phyloP scores from a whole-genome alignment of 2,329 filamentous ascomycete genomes.

The Beauveria scarabaeidicola region DNA sequence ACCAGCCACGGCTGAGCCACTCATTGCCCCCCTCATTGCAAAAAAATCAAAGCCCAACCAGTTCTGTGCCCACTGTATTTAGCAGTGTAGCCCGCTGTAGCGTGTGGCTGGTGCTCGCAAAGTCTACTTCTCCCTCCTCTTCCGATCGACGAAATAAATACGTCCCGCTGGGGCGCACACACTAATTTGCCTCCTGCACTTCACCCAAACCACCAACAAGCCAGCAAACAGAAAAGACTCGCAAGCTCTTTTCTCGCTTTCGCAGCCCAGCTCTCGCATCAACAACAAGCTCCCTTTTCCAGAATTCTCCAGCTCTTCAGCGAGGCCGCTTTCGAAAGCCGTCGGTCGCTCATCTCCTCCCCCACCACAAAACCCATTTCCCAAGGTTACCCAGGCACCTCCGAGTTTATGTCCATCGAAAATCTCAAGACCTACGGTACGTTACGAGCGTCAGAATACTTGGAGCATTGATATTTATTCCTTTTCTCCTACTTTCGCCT shows the following conservation, averaged over 20 bases:
- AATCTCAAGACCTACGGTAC: slow-evolving; percentile 93
- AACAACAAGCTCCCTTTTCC: neutral
- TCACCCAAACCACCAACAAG: slow-evolving; percentile 1
- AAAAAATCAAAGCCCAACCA: neutral
- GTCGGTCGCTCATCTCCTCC: slow-evolving; percentile 42
- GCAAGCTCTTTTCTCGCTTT: neutral
- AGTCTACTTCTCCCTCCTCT: neutral
- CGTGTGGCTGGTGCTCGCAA: neutral
- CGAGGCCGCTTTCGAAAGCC: slow-evolving; percentile 37
- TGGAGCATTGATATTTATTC: neutral
- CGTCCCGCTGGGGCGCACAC: neutral
- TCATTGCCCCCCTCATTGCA: neutral
- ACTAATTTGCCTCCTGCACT: slow-evolving; percentile 5
- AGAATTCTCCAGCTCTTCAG: slow-evolving; percentile 24
- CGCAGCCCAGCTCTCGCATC: neutral
- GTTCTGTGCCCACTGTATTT: neutral
- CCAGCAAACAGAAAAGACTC: neutral
- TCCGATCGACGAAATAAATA: neutral
- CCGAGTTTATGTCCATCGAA: slow-evolving; percentile 98
- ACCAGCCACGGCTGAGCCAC: neutral
- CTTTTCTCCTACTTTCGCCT: neutral
- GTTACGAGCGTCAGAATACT: slow-evolving; percentile 26
- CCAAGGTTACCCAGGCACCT: slow-evolving; percentile 51
- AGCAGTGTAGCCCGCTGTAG: slow-evolving; percentile 2
- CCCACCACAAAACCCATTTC: slow-evolving; percentile 41